Percentiles rank a stretch among this genome's conserved stretches.
Conservation (phyloP, 768 basidiomycete genomes). For the Panus rudis region DNA sequence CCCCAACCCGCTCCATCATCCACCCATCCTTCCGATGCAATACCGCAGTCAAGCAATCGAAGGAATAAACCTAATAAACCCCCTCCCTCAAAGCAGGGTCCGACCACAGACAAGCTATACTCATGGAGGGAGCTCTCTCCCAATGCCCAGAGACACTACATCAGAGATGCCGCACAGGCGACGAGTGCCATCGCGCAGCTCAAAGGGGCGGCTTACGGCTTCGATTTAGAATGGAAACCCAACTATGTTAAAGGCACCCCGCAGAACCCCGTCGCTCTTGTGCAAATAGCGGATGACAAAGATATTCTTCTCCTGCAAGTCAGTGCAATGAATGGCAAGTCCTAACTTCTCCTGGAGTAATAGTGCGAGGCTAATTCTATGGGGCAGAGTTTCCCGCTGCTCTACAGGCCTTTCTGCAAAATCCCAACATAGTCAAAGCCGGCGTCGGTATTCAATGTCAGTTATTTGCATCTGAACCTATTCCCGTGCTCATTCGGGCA, state of each 20-base stretch:
- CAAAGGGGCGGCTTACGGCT: constrained; percentile 35
- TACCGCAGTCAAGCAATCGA: too few relatives aligned
- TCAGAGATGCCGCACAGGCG: constrained; percentile 12
- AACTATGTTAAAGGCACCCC: constrained; percentile 41
- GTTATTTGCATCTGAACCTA: constrained; percentile 1
- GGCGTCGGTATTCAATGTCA: constrained; percentile 72
- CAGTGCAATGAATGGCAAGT: constrained; percentile 44
- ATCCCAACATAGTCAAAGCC: constrained; percentile 50
- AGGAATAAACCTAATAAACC: too few relatives aligned
- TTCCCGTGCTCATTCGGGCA: not conserved
- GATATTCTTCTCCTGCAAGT: constrained; percentile 61
- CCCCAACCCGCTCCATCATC: too few relatives aligned
- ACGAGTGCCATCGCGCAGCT: constrained; percentile 14
- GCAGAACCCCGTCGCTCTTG: constrained; percentile 65
- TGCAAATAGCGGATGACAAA: constrained; percentile 59
- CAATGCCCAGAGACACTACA: constrained; percentile 16
- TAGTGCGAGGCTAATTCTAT: not conserved
- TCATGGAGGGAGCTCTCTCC: constrained; percentile 16
- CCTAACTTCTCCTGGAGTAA: not conserved
- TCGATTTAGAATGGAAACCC: constrained; percentile 81
- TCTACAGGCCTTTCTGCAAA: constrained; percentile 45
- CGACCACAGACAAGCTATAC: constrained; percentile 13
- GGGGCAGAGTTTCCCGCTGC: constrained; percentile 19
- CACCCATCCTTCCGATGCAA: too few relatives aligned
- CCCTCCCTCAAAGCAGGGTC: too few relatives aligned